Evolutionary conservation across 495 filamentous ascomycete genomes (phyloP), one percentile per base, ranked within the genome.

Genomic region (Letharia lupina): DNA sequence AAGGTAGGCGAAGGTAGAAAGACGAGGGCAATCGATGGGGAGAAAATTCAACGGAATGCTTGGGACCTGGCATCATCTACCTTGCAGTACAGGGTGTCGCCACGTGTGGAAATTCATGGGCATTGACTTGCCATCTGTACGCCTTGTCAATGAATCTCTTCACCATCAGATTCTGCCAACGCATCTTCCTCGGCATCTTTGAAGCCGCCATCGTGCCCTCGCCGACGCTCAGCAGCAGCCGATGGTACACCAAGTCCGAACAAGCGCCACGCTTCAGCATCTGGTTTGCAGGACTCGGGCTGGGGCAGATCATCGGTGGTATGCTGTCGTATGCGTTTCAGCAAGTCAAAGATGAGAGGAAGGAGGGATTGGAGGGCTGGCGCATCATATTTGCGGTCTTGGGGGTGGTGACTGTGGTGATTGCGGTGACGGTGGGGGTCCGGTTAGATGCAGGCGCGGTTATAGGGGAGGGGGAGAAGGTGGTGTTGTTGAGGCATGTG

Each of bases 231-330:
- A 74, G 75, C 61, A 79, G 73, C 28, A 78, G 77, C 65, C 77
- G 74, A 74, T 90, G 85, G 85, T 90, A 89, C 66, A 83, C 84
- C 1, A 79, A 83, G 15, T 77, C 79, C 1, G 86, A 89, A 70
- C 82, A 86, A 65, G 83, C 85, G 0, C 75, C 84, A 3, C 77
- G 87, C 18, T 86, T 87, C 31, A 82, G 81, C 6, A 77, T 85
- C 18, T 90, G 87, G 87, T 90, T 87, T 71, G 80, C 79, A 33
- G 86, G 85, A 8, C 79, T 87, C 42, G 87, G 86, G 0, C 64
- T 82, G 13, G 87, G 83, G 2, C 87, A 85, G 58, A 88, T 89
- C 18, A 62, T 86, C 56, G 87, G 86, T 0, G 82, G 85, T 1
- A 66, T 86, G 16, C 70, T 89, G 20, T 87, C 84, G 0, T 89